Evolutionary conservation across 495 filamentous ascomycete genomes (phyloP).

Genomic region (Podospora appendiculata): DNA sequence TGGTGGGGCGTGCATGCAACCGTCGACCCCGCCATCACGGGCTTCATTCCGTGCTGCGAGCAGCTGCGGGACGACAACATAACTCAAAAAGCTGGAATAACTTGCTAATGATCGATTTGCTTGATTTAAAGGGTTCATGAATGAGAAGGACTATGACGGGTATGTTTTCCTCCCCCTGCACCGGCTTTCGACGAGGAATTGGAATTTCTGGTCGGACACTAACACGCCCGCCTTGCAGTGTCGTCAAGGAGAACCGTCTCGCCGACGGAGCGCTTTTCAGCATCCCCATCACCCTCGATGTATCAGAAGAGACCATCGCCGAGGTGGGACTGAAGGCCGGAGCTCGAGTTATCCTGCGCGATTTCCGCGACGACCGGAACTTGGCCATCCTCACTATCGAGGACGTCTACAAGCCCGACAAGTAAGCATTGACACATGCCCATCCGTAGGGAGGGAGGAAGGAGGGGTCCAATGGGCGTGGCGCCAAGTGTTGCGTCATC

Average conservation of each 20-base stretch:
- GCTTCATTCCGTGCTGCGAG: not conserved
- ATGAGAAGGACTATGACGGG: conserved; percentile 91
- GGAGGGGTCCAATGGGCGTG: not conserved
- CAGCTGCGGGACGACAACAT: not conserved
- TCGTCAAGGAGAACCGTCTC: conserved; percentile 79
- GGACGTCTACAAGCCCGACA: conserved; percentile 93
- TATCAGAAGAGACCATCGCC: conserved; percentile 64
- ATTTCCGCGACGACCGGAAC: conserved; percentile 93
- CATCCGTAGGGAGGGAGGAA: too few species aligned
- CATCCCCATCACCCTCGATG: conserved; percentile 94
- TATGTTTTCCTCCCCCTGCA: conserved; percentile 33
- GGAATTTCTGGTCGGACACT: not conserved
- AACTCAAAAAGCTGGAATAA: not conserved
- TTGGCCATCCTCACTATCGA: conserved; percentile 93
- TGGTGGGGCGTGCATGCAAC: conserved; percentile 18
- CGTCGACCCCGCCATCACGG: not conserved
- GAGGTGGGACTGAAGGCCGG: conserved; percentile 68
- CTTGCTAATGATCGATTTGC: conserved; percentile 12
- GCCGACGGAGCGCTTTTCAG: conserved; percentile 87
- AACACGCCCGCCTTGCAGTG: conserved; percentile 41
- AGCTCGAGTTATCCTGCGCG: conserved; percentile 75
- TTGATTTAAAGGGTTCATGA: conserved; percentile 76
- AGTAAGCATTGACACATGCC: conserved; percentile 45
- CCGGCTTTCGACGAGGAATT: not conserved
- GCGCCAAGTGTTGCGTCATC: conserved; percentile 25